These are phyloP conservation scores for Achlya hypogyna DNA, from an alignment of 352 stramenopile genomes.

Conservation along the genomic window DNA sequence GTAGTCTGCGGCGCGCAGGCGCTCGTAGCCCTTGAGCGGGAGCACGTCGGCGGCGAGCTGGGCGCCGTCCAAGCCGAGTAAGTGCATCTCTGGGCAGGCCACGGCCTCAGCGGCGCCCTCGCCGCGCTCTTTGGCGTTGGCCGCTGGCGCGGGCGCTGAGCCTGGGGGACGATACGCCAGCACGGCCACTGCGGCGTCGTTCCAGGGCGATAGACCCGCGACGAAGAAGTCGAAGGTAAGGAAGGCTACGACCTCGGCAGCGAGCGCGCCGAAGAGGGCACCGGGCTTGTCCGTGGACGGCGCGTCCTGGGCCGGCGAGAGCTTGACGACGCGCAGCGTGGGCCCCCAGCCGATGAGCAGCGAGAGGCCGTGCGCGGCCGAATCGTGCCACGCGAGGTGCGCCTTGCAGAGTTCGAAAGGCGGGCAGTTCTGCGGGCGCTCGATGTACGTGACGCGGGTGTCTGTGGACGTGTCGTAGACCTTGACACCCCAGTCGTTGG, in stretches of 20 bases:
- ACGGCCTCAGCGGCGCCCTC: constrained; percentile 64
- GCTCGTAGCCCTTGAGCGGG: constrained; percentile 63
- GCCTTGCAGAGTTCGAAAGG: constrained; percentile 76
- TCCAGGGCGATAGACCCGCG: constrained; percentile 61
- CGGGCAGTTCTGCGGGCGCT: constrained; percentile 64
- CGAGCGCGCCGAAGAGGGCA: constrained; percentile 28
- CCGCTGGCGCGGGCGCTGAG: constrained; percentile 23
- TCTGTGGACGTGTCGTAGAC: constrained; percentile 71
- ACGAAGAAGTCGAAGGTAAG: constrained; percentile 82
- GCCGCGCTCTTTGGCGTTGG: constrained; percentile 35
- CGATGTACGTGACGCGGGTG: constrained; percentile 73
- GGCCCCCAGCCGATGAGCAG: constrained; percentile 69
- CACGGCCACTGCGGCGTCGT: constrained; percentile 44
- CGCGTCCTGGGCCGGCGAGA: constrained; percentile 40
- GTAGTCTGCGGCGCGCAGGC: constrained; percentile 66
- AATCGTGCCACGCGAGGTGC: constrained; percentile 67
- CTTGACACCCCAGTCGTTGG: constrained; percentile 82
- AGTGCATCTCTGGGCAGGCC: constrained; percentile 72
- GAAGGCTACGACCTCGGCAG: constrained; percentile 57
- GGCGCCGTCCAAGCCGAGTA: constrained; percentile 83
- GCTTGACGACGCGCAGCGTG: constrained; percentile 67
- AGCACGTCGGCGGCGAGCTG: constrained; percentile 77
- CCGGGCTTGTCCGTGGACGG: constrained; percentile 23
- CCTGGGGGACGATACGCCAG: constrained; percentile 62
- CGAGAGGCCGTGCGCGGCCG: constrained; percentile 19